Evolutionary conservation across 768 basidiomycete species (phyloP).

Genomic region (Leccinellum rugosiceps): DNA sequence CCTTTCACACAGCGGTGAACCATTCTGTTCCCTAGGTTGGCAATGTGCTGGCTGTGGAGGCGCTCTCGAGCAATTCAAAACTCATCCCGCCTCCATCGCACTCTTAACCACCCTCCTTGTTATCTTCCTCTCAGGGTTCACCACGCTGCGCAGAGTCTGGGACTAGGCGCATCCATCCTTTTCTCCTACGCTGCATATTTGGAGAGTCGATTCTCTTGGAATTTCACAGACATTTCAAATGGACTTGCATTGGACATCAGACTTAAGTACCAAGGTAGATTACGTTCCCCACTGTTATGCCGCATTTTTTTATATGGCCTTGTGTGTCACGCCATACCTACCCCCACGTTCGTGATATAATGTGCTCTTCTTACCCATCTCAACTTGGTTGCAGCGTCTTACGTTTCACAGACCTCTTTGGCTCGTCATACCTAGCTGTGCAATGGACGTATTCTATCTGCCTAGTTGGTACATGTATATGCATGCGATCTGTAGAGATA

Average conservation of each 20-base stretch:
- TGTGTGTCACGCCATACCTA: conserved; percentile 8
- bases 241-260: conserved; percentile 29
- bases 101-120: conserved; percentile 31
- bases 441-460: neutral
- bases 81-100: conserved; percentile 33
- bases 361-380: conserved; percentile 15
- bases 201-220: conserved; percentile 10
- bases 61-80: conserved; percentile 28
- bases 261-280: conserved; percentile 30
- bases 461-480: neutral
- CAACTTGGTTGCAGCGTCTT: neutral
- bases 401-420: neutral
- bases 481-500: neutral
- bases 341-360: conserved; percentile 20
- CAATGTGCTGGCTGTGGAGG: conserved; percentile 28
- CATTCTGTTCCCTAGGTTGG: conserved; percentile 22
- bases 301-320: conserved; percentile 20
- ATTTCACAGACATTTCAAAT: conserved; percentile 22
- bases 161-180: conserved; percentile 16
- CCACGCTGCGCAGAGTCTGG: conserved; percentile 31
- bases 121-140: conserved; percentile 33
- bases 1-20: neutral
- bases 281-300: conserved; percentile 20
- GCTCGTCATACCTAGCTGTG: neutral
- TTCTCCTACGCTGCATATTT: neutral